Conservation (phyloP, 805 yeast species). For the Schwanniomyces sp. region DNA sequence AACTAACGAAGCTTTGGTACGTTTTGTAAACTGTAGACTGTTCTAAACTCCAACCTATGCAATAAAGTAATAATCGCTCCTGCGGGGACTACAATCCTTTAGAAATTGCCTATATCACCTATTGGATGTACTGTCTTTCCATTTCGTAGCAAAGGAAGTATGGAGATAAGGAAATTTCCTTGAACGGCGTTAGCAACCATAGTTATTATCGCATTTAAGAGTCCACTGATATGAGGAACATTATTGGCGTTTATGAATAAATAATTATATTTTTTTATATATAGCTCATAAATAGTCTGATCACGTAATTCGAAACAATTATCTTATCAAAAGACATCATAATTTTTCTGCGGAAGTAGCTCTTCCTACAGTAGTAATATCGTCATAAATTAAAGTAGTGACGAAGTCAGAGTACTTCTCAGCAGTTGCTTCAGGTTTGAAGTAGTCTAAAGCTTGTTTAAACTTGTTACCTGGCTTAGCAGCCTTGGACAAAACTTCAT, state of each 20-base stretch:
- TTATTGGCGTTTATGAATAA: not conserved
- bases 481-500: constrained; percentile 45
- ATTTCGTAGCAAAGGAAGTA: not conserved
- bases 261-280: not conserved
- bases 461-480: constrained; percentile 66
- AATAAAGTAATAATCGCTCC: not conserved
- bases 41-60: not conserved
- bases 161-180: not conserved
- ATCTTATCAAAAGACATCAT: constrained; percentile 12
- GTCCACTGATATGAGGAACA: not conserved
- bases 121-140: not conserved
- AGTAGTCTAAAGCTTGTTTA: constrained; percentile 65
- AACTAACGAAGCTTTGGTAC: too few relatives aligned
- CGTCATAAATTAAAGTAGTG: constrained; percentile 75
- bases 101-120: too few relatives aligned
- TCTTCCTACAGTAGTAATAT: constrained; percentile 57
- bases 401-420: constrained; percentile 74
- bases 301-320: not conserved
- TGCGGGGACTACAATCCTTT: too few relatives aligned
- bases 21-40: too few relatives aligned
- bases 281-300: not conserved
- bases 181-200: not conserved
- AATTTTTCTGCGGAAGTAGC: constrained; percentile 41
- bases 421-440: constrained; percentile 72
- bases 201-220: not conserved